Conservation (phyloP, 495 filamentous ascomycete species). For the Penicillium fimorum region DNA sequence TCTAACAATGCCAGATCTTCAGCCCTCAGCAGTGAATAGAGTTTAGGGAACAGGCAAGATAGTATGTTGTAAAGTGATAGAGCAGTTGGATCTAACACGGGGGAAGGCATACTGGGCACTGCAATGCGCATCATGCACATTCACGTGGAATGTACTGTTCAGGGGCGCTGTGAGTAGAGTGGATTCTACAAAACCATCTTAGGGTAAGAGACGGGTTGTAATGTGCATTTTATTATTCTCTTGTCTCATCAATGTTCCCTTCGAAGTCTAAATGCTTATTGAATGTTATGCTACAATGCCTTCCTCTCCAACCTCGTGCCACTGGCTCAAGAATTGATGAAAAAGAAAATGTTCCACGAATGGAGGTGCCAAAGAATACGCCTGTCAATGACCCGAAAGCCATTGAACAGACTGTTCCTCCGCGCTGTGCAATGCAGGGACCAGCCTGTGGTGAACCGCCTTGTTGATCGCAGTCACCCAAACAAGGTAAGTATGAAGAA, state of each 20-base stretch:
- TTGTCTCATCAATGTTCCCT: no score
- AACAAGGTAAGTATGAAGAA: conserved; percentile 78
- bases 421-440: conserved; percentile 78
- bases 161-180: no score
- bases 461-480: conserved; percentile 62
- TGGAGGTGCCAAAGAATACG: conserved; percentile 70
- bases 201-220: no score
- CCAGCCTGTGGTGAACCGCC: conserved; percentile 57
- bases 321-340: conserved; percentile 51
- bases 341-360: conserved; percentile 47
- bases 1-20: not conserved
- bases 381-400: conserved; percentile 68
- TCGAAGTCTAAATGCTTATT: no score
- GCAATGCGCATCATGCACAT: no score
- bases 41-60: not conserved
- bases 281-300: no score
- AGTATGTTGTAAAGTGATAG: not conserved
- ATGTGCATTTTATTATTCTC: no score
- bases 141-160: no score
- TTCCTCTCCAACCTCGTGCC: conserved; percentile 53
- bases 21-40: not conserved
- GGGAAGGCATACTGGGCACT: not conserved
- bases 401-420: conserved; percentile 63
- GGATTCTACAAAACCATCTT: no score
- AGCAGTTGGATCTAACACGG: not conserved